Base-by-base conservation (phyloP, 2,329 filamentous ascomycete genomes). In the Aspergillus fischeri region DNA sequence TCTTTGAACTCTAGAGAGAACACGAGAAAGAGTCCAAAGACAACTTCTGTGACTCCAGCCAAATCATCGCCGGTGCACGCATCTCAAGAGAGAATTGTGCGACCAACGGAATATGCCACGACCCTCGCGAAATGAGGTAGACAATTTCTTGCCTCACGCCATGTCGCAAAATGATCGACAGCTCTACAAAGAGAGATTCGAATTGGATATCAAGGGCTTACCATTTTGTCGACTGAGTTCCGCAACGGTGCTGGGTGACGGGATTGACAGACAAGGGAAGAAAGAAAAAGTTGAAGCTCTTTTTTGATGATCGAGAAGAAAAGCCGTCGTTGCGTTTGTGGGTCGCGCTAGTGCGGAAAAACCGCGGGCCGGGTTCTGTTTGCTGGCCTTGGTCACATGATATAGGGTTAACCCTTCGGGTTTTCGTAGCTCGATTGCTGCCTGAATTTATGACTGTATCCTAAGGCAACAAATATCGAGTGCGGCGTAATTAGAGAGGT, bases 1-100 rank as follows among this genome's bases (percentile, higher is more conserved):
- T 90, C 87, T 88, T 86, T 89, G 81, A 89, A 89, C 91, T 96
- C 91, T 95, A 95, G 81, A 88, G 91, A 94, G 89, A 80, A 61
- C 65, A 72, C 63, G 66, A 68, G 78, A 74, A 67, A 73, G 62
- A 45, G 65, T 82, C 81, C 84, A 80, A 80, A 80, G 80, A 80
- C 81, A 66, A 66, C 61, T 63, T 65, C 67, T 67, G 68, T 74
- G 75, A 69, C 80, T 83, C 82, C 82, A 84, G 81, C 81, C 81
- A 78, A 71, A 72, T 76, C 74, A 77, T 77, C 74, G 69, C 71
- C 70, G 65, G 65, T 48, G 63, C 63, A 62, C 64, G 67, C 65
- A 68, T 70, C 68, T 67, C 59, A 62, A 62, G 63, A 61, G 62
- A 68, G 67, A 61, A 65, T 60, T 62, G 62, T 57, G 61, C 64